Evolutionary conservation across 192 early-diverging fungal species (phyloP).

Genomic region (Piromyces finnis): DNA sequence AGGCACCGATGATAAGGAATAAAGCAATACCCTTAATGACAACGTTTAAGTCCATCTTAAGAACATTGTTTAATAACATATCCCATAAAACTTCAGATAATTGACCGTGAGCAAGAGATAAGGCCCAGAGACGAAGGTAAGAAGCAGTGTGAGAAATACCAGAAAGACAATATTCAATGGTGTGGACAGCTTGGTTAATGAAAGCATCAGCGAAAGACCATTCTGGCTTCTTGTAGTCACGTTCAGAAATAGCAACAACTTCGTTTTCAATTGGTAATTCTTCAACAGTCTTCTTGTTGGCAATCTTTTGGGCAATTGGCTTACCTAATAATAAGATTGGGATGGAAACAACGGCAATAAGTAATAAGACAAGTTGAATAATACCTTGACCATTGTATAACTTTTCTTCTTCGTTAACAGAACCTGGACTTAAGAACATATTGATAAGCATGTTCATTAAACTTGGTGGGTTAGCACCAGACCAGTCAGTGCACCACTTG

Average conservation of each 20-base stretch:
- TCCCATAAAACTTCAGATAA: conserved; percentile 91
- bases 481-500: conserved; percentile 94
- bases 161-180: conserved; percentile 91
- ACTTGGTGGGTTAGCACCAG: conserved; percentile 56
- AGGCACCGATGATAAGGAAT: conserved; percentile 61
- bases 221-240: background rate
- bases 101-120: conserved; percentile 94
- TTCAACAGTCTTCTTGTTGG: background rate
- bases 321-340: conserved; percentile 16
- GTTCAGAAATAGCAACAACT: background rate
- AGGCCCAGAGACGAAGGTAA: conserved; percentile 95
- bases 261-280: background rate
- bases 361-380: conserved; percentile 62
- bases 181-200: conserved; percentile 96
- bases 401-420: conserved; percentile 38
- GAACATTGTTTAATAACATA: conserved; percentile 57
- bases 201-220: conserved; percentile 42
- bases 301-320: background rate
- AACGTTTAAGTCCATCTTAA: conserved; percentile 21
- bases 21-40: conserved; percentile 46
- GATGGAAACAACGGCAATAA: conserved; percentile 72
- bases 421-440: conserved; percentile 93
- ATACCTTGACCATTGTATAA: conserved; percentile 74
- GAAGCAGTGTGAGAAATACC: conserved; percentile 97
- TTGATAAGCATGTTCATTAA: conserved; percentile 97